Evolutionary conservation across 129 eudicot species (phyloP).

Genomic region (Chrysanthemum seticuspe): DNA sequence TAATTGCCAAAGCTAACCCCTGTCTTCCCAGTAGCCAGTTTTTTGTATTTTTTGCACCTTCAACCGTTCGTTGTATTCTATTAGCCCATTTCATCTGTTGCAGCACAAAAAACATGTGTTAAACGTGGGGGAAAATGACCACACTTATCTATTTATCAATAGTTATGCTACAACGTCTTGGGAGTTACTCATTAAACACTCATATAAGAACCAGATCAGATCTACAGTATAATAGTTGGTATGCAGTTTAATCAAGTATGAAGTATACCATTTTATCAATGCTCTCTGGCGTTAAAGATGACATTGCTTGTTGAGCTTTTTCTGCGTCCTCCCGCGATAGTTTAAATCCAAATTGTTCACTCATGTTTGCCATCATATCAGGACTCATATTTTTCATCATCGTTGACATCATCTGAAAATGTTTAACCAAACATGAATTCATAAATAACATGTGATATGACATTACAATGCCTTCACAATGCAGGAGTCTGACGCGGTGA

Average conservation of each 20-base stretch:
- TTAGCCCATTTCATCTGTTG: conserved; percentile 96
- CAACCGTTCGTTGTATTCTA: conserved; percentile 67
- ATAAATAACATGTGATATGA: not conserved
- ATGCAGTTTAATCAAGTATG: not conserved
- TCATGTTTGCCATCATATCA: conserved; percentile 96
- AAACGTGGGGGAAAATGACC: not conserved
- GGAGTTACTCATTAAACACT: not conserved
- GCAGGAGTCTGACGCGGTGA: too few relatives aligned
- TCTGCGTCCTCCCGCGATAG: conserved; percentile 91
- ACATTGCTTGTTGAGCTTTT: conserved; percentile 96
- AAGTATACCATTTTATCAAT: conserved; percentile 78
- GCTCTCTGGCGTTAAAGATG: conserved; percentile 85
- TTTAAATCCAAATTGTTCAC: conserved; percentile 87
- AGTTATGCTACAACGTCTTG: not conserved
- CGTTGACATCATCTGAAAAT: conserved; percentile 80
- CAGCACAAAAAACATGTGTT: not conserved
- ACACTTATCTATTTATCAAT: not conserved
- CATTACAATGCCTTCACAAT: too few relatives aligned
- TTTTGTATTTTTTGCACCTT: conserved; percentile 81
- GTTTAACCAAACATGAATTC: conserved; percentile 1
- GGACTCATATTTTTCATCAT: conserved; percentile 98
- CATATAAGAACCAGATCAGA: too few relatives aligned
- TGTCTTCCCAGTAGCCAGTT: conserved; percentile 83
- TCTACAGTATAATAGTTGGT: not conserved
- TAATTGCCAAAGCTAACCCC: conserved; percentile 84